These are phyloP conservation scores for Mycena indigotica DNA, from an alignment of 768 basidiomycete genomes.

Conservation along the genomic window DNA sequence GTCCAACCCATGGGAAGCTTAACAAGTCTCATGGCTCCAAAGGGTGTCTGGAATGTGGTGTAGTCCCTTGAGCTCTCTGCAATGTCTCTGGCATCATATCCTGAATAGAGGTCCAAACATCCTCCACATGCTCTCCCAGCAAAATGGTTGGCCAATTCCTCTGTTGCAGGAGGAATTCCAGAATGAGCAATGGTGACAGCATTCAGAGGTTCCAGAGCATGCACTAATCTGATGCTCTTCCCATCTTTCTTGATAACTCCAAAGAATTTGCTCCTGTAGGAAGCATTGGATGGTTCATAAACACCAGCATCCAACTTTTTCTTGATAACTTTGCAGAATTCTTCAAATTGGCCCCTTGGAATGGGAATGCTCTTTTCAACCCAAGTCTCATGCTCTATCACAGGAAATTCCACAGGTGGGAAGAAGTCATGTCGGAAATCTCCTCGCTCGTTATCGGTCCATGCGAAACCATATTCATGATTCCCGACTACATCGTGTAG, in stretches of 20 bases:
- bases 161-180: slow-evolving; percentile 20
- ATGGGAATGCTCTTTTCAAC: slow-evolving; percentile 20
- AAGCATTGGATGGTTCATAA: slow-evolving; percentile 10
- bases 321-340: slow-evolving; percentile 21
- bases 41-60: slow-evolving; percentile 32
- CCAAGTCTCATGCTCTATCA: slow-evolving; percentile 30
- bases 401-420: slow-evolving; percentile 14
- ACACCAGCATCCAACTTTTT: slow-evolving; percentile 17
- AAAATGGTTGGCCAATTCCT: slow-evolving; percentile 17
- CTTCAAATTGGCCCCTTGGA: slow-evolving; percentile 19
- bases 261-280: slow-evolving; percentile 36
- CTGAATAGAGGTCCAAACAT: slow-evolving; percentile 26
- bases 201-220: slow-evolving; percentile 31
- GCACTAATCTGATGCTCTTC: slow-evolving; percentile 24
- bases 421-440: slow-evolving; percentile 6
- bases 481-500: slow-evolving; percentile 23
- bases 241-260: slow-evolving; percentile 31
- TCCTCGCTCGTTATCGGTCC: slow-evolving; percentile 7
- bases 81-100: slow-evolving; percentile 30
- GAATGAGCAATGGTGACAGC: slow-evolving; percentile 24
- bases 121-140: slow-evolving; percentile 21
- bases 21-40: slow-evolving; percentile 22
- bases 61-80: slow-evolving; percentile 27
- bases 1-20: slow-evolving; percentile 35
- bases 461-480: slow-evolving; percentile 22